A percentile compares a stretch with the other conserved stretches of the same genome.
These are phyloP conservation scores for Pseudisothecium myosuroides DNA, from an alignment of 225 moss, liverwort and hornwort species.

Conservation along the genomic window DNA sequence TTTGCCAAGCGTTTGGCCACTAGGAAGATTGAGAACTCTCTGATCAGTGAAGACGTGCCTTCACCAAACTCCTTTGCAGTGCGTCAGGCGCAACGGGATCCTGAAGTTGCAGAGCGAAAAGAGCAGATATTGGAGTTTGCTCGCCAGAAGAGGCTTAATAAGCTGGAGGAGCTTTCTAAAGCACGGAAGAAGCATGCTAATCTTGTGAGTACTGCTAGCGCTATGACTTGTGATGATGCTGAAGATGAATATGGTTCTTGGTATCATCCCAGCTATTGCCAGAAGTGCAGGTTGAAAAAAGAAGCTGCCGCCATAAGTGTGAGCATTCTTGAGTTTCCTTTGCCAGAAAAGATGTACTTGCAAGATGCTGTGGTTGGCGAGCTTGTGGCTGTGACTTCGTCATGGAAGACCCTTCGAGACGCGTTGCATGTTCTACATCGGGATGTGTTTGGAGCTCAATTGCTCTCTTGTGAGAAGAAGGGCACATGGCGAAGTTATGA, in stretches of 20 bases:
- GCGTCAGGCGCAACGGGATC: not conserved
- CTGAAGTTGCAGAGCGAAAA: not conserved
- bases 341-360: not conserved
- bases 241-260: fast-evolving
- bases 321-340: not conserved
- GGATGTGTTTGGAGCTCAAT: not conserved
- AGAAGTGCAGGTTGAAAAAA: not conserved
- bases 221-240: not conserved
- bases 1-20: not conserved
- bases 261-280: not conserved
- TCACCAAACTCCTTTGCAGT: not conserved
- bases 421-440: not conserved
- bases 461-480: not conserved
- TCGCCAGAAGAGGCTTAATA: not conserved
- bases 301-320: not conserved
- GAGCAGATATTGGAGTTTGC: not conserved
- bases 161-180: not conserved
- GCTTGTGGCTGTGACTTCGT: not conserved
- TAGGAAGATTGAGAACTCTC: not conserved
- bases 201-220: not conserved
- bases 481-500: not conserved
- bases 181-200: not conserved
- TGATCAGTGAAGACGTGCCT: not conserved
- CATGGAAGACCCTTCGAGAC: constrained; percentile 7
- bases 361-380: constrained; percentile 12